Percentiles rank a stretch among this genome's conserved stretches.
Conservation (phyloP, 177 flowering plant species). For the Vitis hybrid region DNA sequence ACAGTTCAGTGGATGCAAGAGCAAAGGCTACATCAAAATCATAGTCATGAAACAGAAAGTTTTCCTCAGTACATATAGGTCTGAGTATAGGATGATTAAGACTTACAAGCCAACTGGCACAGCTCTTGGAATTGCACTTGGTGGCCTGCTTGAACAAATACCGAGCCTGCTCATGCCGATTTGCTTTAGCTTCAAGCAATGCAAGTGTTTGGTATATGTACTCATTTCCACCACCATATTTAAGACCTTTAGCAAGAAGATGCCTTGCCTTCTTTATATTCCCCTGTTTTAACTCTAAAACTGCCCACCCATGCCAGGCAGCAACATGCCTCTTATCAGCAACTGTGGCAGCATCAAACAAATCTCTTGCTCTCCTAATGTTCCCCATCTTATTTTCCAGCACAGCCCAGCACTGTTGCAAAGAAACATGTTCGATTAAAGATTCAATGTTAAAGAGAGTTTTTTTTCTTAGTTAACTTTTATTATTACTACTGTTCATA, state of each 20-base stretch:
- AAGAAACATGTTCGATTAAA: neutral
- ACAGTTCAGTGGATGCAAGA: neutral
- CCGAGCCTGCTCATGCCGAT: constrained; percentile 77
- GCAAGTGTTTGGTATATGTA: constrained; percentile 93
- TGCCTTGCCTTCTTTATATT: constrained; percentile 82
- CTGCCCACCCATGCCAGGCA: constrained; percentile 99
- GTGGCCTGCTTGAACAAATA: constrained; percentile 89
- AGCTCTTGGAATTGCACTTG: constrained; percentile 82
- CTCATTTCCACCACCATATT: constrained; percentile 83
- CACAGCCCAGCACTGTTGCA: constrained; percentile 93
- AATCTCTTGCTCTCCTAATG: constrained; percentile 72
- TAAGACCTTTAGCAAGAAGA: constrained; percentile 83
- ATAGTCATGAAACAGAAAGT: neutral
- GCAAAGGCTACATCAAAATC: constrained; percentile 1
- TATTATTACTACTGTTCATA: too few relatives aligned
- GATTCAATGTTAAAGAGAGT: too few relatives aligned
- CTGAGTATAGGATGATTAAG: neutral
- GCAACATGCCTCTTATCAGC: constrained; percentile 87
- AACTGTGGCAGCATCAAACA: constrained; percentile 96
- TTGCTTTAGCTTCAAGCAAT: constrained; percentile 77
- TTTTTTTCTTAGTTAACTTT: too few relatives aligned
- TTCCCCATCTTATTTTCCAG: constrained; percentile 85
- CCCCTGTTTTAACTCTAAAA: constrained; percentile 83
- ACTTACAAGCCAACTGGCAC: constrained; percentile 99
- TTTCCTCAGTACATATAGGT: neutral